Evolutionary conservation across 2,329 filamentous ascomycete genomes (phyloP), one percentile per base, ranked within the genome.

Genomic region (Elsinoe arachidis): DNA sequence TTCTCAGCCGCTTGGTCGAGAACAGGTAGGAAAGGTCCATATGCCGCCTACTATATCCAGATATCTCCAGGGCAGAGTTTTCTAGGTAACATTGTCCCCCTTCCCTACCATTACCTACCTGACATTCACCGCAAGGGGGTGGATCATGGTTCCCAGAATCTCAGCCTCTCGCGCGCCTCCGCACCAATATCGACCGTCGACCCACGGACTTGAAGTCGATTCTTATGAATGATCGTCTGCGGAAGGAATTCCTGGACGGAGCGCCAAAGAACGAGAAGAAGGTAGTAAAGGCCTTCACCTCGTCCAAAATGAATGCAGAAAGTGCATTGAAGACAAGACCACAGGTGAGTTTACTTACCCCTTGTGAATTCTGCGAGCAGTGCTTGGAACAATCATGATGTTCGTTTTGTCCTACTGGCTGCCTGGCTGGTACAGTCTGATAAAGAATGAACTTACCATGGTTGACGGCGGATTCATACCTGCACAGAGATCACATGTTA

Each of bases 31-130:
- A 95, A 96, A 72, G 89, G 89, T 0, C 85, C 87, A 9, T 95
- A 93, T 70, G 90, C 90, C 5, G 86, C 84, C 67, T 96, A 96
- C 73, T 96, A 95, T 72, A 74, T 96, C 17, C 90, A 95, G 69
- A 80, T 88, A 62, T 82, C 92, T 68, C 89, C 90, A 10, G 75
- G 75, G 21, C 75, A 79, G 53, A 86, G 83, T 67, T 87, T 92
- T 64, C 76, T 95, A 41, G 90, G 83, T 84, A 74, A 73, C 80
- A 78, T 44, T 5, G 14, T 15, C 65, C 55, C 15, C 17, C 21
- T 6, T 58, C 23, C 41, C 35, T 19, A 26, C 9, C 12, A 10
- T 23, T 21, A 38, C 49, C 19, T 15, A 14, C 3, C 59, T 60
- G 26, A 61, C 56, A 17, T 7, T 35, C 44, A 15, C 30, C 63